Percentiles rank a stretch among this genome's conserved stretches.
Evolutionary conservation across 225 moss, liverwort and hornwort species (phyloP).

Genomic region (Pseudoscleropodium purum): DNA sequence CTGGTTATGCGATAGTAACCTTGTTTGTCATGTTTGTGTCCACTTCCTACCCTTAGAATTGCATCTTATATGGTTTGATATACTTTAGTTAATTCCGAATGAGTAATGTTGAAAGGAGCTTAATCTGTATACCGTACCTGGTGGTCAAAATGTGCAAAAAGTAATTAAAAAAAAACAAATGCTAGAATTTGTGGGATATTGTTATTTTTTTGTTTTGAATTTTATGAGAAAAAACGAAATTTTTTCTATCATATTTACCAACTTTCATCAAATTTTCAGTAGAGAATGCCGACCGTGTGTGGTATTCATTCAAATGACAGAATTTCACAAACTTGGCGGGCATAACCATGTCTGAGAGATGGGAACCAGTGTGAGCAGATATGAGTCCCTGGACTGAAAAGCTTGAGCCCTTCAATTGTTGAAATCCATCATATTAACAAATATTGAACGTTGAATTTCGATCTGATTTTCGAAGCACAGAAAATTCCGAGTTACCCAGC

Average conservation of each 20-base stretch:
- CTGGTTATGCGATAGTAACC: not conserved
- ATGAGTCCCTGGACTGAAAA: not conserved
- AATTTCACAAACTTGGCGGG: not conserved
- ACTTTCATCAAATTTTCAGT: not conserved
- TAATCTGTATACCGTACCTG: not conserved
- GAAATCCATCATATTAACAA: not conserved
- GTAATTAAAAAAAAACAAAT: not conserved
- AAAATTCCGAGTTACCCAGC: conserved; percentile 33
- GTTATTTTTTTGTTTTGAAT: not conserved
- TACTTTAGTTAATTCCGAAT: not conserved
- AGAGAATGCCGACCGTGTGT: not conserved
- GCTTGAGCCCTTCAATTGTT: not conserved
- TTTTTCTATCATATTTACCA: not conserved
- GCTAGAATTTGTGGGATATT: not conserved
- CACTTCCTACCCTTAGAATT: too few species aligned
- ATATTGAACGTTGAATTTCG: not conserved
- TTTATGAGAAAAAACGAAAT: too few species aligned
- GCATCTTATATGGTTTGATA: too few species aligned
- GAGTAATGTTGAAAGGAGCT: not conserved
- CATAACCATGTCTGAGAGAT: too few species aligned
- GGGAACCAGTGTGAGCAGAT: not conserved
- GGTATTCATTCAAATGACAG: not conserved
- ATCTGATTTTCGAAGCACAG: not conserved
- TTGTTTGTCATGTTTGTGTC: too few species aligned
- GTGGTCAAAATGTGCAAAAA: not conserved